Percentiles rank a stretch among this genome's conserved stretches.
Evolutionary conservation across 164 flowering plant species (phyloP).

Genomic region (Aristolochia californica): DNA sequence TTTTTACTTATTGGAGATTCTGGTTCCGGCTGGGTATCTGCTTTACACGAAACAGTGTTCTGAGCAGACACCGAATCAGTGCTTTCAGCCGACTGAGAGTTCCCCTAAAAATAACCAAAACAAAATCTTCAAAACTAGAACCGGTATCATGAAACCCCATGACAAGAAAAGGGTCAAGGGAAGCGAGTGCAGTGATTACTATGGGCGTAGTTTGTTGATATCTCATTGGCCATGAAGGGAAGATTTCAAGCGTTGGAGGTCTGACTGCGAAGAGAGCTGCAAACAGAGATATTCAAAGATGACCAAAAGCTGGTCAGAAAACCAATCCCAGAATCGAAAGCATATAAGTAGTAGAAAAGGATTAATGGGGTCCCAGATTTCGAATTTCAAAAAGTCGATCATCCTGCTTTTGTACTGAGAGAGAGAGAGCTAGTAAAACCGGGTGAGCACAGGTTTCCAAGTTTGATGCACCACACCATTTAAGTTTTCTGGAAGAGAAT

Average conservation of each 20-base stretch:
- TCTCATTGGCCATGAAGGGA: conserved; percentile 15
- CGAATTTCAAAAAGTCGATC: conserved; percentile 16
- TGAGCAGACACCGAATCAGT: conserved; percentile 62
- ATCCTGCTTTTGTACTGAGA: conserved; percentile 26
- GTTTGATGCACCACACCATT: conserved; percentile 58
- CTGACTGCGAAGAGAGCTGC: conserved; percentile 7
- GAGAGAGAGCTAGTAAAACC: conserved; percentile 30
- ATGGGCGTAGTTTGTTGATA: conserved; percentile 6
- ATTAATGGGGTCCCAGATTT: conserved; percentile 15
- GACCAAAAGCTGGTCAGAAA: background rate
- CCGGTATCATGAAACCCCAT: no score
- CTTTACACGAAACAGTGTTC: conserved; percentile 45
- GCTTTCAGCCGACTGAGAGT: conserved; percentile 64
- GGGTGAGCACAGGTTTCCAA: conserved; percentile 34
- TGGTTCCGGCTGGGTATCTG: conserved; percentile 38
- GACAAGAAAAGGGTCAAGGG: background rate
- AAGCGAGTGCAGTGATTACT: background rate
- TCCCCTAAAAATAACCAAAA: conserved; percentile 23
- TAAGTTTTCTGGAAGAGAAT: conserved; percentile 38
- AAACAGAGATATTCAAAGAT: background rate
- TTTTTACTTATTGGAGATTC: conserved; percentile 44
- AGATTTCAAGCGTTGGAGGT: conserved; percentile 13
- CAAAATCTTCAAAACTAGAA: background rate
- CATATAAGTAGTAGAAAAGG: conserved; percentile 25
- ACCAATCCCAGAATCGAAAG: conserved; percentile 33